These are phyloP conservation scores for Trichothecium sympodiale DNA, from an alignment of 2,329 filamentous ascomycete genomes.

Conservation along the genomic window DNA sequence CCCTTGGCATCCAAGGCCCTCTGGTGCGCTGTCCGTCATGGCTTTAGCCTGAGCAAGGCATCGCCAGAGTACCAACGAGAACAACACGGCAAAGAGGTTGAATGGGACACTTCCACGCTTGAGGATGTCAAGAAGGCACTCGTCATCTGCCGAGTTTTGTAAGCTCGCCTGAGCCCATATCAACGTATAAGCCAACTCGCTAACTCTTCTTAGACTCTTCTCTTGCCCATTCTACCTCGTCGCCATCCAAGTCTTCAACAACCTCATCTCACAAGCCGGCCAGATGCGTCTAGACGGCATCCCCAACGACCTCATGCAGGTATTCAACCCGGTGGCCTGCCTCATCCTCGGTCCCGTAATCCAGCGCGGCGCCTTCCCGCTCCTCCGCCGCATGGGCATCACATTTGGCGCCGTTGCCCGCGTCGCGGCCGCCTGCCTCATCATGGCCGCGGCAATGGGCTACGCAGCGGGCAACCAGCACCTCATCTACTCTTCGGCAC, in stretches of 20 bases:
- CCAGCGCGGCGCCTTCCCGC: slow-evolving; percentile 47
- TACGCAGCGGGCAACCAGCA: slow-evolving; percentile 49
- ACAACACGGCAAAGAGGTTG: no score
- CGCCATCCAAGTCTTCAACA: slow-evolving; percentile 53
- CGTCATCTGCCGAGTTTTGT: no score
- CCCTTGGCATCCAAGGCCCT: no score
- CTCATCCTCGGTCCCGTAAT: slow-evolving; percentile 57
- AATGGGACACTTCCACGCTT: no score
- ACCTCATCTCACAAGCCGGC: slow-evolving; percentile 50
- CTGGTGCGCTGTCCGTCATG: no score
- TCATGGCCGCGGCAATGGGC: slow-evolving; percentile 40
- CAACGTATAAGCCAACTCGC: no score
- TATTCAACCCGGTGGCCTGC: slow-evolving; percentile 55
- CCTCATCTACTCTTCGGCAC: slow-evolving; percentile 51
- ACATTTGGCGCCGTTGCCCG: slow-evolving; percentile 55
- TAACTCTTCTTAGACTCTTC: not conserved
- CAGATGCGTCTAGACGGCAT: slow-evolving; percentile 50
- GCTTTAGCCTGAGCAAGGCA: no score
- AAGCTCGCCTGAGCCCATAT: no score
- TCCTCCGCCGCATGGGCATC: slow-evolving; percentile 43
- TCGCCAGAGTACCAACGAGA: no score
- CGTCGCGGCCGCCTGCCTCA: slow-evolving; percentile 52
- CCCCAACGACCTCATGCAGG: slow-evolving; percentile 59
- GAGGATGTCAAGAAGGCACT: no score
- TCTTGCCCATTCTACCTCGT: slow-evolving; percentile 58